Percentiles rank a stretch among this genome's conserved stretches.
phyloP scores from a whole-genome alignment of 192 early-diverging fungal genomes.

The Backusella mclennaniae region DNA sequence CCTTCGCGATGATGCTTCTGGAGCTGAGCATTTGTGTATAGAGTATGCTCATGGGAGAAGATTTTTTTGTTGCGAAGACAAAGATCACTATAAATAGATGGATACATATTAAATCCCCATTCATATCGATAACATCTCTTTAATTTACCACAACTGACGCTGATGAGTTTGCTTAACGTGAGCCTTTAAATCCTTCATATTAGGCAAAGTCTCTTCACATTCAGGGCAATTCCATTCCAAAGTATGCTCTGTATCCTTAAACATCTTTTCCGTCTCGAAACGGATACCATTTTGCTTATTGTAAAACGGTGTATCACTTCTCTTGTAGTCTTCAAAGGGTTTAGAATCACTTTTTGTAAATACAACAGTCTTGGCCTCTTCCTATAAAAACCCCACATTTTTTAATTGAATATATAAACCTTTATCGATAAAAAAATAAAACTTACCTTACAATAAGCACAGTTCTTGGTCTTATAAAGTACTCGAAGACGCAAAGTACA shows the following conservation, averaged over 20 bases:
- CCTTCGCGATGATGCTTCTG: slow-evolving; percentile 75
- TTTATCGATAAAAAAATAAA: not conserved
- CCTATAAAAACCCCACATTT: slow-evolving; percentile 43
- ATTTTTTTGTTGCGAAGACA: slow-evolving; percentile 89
- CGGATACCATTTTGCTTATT: slow-evolving; percentile 70
- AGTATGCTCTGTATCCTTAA: slow-evolving; percentile 68
- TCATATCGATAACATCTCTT: not conserved
- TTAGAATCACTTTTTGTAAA: slow-evolving; percentile 68
- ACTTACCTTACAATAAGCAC: slow-evolving; percentile 88
- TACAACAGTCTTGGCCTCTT: slow-evolving; percentile 74
- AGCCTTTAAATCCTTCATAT: slow-evolving; percentile 80
- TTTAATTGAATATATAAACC: not conserved
- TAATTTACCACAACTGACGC: slow-evolving; percentile 71
- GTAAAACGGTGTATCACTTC: slow-evolving; percentile 49
- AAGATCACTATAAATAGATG: slow-evolving; percentile 64
- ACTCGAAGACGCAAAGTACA: slow-evolving; percentile 90
- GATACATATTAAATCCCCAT: not conserved
- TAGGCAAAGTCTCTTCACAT: slow-evolving; percentile 72
- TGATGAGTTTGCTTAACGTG: slow-evolving; percentile 81
- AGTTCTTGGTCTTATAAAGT: slow-evolving; percentile 82
- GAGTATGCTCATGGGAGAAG: slow-evolving; percentile 89
- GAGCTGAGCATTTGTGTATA: slow-evolving; percentile 77
- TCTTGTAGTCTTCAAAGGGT: slow-evolving; percentile 51
- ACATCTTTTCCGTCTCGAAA: slow-evolving; percentile 76
- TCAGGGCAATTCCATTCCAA: slow-evolving; percentile 90